A percentile compares a stretch with the other conserved stretches of the same genome.
phyloP scores from a whole-genome alignment of 495 filamentous ascomycete genomes.

The Pyrenopolyporus hunteri region DNA sequence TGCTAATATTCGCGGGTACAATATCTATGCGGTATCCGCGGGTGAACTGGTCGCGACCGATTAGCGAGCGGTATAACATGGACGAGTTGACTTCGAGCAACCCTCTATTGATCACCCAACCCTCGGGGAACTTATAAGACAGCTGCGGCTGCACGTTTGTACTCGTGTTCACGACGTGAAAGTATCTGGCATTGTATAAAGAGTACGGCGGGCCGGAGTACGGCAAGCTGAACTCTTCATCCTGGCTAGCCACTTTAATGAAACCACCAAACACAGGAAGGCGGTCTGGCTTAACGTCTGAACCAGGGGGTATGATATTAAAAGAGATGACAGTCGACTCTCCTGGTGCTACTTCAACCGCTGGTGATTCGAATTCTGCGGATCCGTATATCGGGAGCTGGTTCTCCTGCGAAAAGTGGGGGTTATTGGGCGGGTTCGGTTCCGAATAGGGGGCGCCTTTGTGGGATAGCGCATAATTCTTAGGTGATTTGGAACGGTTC shows the following conservation, averaged over 20 bases:
- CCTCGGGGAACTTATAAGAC: slow-evolving; percentile 17
- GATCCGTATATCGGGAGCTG: slow-evolving; percentile 37
- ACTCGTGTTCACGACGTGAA: slow-evolving; percentile 24
- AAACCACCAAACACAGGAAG: slow-evolving; percentile 39
- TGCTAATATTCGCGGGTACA: slow-evolving; percentile 32
- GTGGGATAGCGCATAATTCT: slow-evolving; percentile 34
- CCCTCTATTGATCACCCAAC: slow-evolving; percentile 21
- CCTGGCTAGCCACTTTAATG: slow-evolving; percentile 24
- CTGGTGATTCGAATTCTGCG: slow-evolving; percentile 28
- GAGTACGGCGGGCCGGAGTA: slow-evolving; percentile 39
- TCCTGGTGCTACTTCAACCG: slow-evolving; percentile 24
- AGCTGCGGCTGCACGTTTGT: slow-evolving; percentile 11
- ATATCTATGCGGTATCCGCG: slow-evolving; percentile 31
- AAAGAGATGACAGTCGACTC: slow-evolving; percentile 23
- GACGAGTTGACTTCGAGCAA: slow-evolving; percentile 27
- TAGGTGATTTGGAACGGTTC: slow-evolving; percentile 21
- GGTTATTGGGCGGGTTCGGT: slow-evolving; percentile 19
- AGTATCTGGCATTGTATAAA: slow-evolving; percentile 35
- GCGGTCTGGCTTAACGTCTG: slow-evolving; percentile 23
- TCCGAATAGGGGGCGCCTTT: slow-evolving; percentile 35
- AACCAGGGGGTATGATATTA: slow-evolving; percentile 25
- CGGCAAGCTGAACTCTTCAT: slow-evolving; percentile 37
- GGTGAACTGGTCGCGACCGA: slow-evolving; percentile 29
- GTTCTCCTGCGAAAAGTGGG: slow-evolving; percentile 24
- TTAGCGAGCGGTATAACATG: slow-evolving; percentile 13